Percentiles rank a stretch among this genome's conserved stretches.
These are phyloP conservation scores for Plantago coronopus DNA, from an alignment of 305 asterid species.

Conservation along the genomic window DNA sequence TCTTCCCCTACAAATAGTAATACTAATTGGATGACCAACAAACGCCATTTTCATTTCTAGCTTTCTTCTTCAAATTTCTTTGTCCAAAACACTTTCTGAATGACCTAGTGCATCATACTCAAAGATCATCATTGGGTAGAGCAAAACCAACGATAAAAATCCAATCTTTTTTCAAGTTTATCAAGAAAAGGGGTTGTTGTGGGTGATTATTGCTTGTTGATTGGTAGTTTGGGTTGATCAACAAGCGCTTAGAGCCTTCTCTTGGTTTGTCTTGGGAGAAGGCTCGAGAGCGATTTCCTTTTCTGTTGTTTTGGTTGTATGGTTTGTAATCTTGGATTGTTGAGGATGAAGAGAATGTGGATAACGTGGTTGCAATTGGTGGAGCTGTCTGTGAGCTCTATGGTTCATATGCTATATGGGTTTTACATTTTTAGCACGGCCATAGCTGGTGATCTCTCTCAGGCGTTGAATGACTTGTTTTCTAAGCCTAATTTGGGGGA, in stretches of 20 bases:
- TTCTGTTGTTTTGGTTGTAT: background rate
- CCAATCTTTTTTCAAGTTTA: background rate
- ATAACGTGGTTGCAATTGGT: slow-evolving; percentile 52
- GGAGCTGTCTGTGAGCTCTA: slow-evolving; percentile 65
- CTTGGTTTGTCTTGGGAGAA: slow-evolving; percentile 42
- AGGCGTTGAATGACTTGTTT: slow-evolving; percentile 53
- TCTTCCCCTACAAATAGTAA: background rate
- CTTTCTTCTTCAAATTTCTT: slow-evolving; percentile 4
- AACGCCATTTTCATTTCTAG: background rate
- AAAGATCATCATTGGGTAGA: slow-evolving; percentile 45
- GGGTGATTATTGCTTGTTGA: slow-evolving; percentile 12
- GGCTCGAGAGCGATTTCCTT: slow-evolving; percentile 34
- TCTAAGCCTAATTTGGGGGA: slow-evolving; percentile 53
- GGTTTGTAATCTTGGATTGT: background rate
- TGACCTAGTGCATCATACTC: slow-evolving; percentile 29
- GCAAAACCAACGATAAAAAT: background rate
- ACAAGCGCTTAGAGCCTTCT: slow-evolving; percentile 43
- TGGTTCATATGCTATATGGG: slow-evolving; percentile 83
- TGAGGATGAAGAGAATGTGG: slow-evolving; percentile 72
- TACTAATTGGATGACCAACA: slow-evolving; percentile 4
- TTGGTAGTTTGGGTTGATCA: slow-evolving; percentile 8
- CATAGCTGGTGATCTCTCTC: slow-evolving; percentile 79
- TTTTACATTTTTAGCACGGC: slow-evolving; percentile 90
- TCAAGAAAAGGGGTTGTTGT: slow-evolving; percentile 20
- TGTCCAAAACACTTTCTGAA: slow-evolving; percentile 6